These are phyloP conservation scores for Coprinopsis marcescibilis DNA, from an alignment of 768 basidiomycete species.

Conservation along the genomic window DNA sequence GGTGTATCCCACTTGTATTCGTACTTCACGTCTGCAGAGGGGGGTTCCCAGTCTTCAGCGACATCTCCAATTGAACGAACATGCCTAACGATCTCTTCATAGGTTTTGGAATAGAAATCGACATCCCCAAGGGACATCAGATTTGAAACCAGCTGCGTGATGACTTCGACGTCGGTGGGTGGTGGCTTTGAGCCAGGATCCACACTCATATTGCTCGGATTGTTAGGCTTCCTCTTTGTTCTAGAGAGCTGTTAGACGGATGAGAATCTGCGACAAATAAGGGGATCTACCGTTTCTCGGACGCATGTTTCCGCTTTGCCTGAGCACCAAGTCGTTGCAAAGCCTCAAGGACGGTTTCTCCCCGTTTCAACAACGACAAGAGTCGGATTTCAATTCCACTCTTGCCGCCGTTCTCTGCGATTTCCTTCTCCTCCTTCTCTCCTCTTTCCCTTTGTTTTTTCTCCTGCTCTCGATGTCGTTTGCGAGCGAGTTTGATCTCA, in stretches of 20 bases:
- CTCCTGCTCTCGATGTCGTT: constrained; percentile 71
- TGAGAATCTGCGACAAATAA: constrained; percentile 1
- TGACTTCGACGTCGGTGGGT: constrained; percentile 64
- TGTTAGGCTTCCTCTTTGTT: constrained; percentile 24
- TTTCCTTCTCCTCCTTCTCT: constrained; percentile 68
- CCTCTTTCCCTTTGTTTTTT: constrained; percentile 63
- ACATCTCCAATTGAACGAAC: constrained; percentile 71
- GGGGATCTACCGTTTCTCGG: constrained; percentile 25
- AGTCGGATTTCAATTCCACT: constrained; percentile 60
- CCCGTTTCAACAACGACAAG: constrained; percentile 72
- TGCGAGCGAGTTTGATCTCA: constrained; percentile 78
- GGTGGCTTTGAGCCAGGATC: constrained; percentile 38
- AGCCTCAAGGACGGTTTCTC: constrained; percentile 88
- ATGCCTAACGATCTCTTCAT: constrained; percentile 76
- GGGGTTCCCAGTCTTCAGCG: constrained; percentile 64
- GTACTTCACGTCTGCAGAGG: constrained; percentile 69
- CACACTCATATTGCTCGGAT: constrained; percentile 33
- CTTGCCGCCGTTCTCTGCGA: constrained; percentile 63
- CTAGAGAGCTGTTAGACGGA: not conserved
- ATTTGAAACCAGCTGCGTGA: constrained; percentile 84
- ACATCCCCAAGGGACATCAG: constrained; percentile 83
- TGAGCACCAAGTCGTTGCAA: constrained; percentile 76
- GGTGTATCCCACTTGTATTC: constrained; percentile 77
- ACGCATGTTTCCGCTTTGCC: constrained; percentile 47
- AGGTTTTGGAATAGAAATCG: constrained; percentile 82